Evolutionary conservation across 2,329 filamentous ascomycete genomes (phyloP), one percentile per base, ranked within the genome.

Genomic region (Cryoendolithus antarcticus): DNA sequence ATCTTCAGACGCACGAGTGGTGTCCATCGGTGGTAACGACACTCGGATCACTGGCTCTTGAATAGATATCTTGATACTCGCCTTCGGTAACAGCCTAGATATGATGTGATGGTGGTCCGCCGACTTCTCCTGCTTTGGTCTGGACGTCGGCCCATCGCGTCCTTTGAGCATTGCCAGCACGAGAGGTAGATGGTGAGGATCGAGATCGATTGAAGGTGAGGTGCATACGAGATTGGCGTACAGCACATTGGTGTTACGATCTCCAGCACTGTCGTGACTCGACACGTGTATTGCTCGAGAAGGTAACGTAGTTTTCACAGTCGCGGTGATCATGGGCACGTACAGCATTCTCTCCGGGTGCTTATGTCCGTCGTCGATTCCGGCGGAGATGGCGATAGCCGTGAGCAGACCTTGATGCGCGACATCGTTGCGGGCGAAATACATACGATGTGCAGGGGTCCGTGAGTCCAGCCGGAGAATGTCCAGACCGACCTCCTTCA

Each of bases 221-320:
- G 91, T 98, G 44, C 96, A 78, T 34, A 98, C 89, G 4, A 93
- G 77, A 59, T 98, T 98, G 31, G 89, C 88, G 57, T 95, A 95
- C 10, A 98, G 69, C 30, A 98, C 91, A 56, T 98, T 98, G 35
- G 86, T 83, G 54, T 98, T 98, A 45, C 85, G 78, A 61, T 96
- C 86, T 8, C 74, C 70, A 30, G 75, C 80, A 48, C 81, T 80
- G 41, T 67, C 65, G 28, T 81, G 74, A 42, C 79, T 73, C 2
- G 79, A 75, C 39, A 88, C 74, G 56, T 89, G 82, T 8, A 98
- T 80, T 0, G 88, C 93, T 61, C 96, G 95, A 9, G 91, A 93
- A 4, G 89, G 89, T 6, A 96, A 65, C 0, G 93, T 98, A 0
- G 91, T 96, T 59, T 89, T 86, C 43, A 96, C 77, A 0, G 80